Evolutionary conservation across 2,329 filamentous ascomycete species (phyloP).

Genomic region (Didymella exigua): DNA sequence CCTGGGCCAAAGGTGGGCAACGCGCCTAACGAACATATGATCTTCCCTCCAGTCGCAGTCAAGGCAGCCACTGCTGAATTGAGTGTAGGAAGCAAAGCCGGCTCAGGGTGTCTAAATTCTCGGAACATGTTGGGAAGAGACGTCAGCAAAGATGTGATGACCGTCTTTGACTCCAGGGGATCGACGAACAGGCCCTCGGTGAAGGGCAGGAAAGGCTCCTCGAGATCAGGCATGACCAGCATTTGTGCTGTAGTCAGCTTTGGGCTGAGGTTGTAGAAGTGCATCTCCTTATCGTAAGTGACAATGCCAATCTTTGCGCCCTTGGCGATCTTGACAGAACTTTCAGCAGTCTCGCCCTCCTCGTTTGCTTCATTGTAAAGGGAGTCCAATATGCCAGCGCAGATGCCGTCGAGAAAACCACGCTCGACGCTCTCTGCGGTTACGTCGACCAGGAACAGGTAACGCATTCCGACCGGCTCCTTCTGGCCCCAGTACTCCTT

Average conservation of each 20-base stretch:
- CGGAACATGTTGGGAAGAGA: conserved; percentile 86
- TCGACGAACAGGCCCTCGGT: conserved; percentile 94
- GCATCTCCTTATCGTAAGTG: conserved; percentile 94
- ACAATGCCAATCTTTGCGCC: conserved; percentile 92
- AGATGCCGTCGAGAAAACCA: conserved; percentile 88
- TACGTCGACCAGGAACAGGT: conserved; percentile 91
- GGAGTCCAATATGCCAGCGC: conserved; percentile 82
- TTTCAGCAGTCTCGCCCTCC: conserved; percentile 56
- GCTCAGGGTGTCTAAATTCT: conserved; percentile 86
- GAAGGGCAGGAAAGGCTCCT: conserved; percentile 93
- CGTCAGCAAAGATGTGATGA: conserved; percentile 86
- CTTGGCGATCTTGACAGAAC: conserved; percentile 66
- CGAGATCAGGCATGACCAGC: conserved; percentile 97
- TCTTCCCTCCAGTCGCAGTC: conserved; percentile 86
- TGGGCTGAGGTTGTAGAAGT: conserved; percentile 93
- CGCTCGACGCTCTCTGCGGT: conserved; percentile 90
- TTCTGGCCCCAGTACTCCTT: conserved; percentile 96
- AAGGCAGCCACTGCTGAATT: conserved; percentile 85
- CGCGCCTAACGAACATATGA: conserved; percentile 84
- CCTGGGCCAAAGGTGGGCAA: conserved; percentile 92
- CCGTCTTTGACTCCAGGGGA: conserved; percentile 82
- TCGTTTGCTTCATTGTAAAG: conserved; percentile 71
- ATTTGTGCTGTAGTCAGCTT: conserved; percentile 88
- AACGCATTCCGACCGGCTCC: conserved; percentile 84
- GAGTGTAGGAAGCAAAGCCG: conserved; percentile 81